Conservation (phyloP, 345 rosid species). For the Garcia nutans region DNA sequence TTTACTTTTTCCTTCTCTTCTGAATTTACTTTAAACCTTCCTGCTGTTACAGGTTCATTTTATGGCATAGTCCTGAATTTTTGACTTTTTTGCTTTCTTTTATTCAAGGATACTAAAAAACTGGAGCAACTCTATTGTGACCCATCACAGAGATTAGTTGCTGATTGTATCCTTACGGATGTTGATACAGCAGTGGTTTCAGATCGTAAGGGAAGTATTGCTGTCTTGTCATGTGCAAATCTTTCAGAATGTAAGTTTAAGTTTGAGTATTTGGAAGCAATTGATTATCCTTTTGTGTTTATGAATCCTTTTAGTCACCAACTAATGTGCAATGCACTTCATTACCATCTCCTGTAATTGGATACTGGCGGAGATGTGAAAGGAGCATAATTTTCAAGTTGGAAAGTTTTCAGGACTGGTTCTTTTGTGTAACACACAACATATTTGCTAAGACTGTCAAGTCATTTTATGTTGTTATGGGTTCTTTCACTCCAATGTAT, state of each 20-base stretch:
- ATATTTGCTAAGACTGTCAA: neutral
- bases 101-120: conserved; percentile 67
- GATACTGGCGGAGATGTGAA: neutral
- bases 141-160: conserved; percentile 95
- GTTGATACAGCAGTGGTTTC: conserved; percentile 85
- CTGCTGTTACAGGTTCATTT: neutral
- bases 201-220: conserved; percentile 94
- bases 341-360: neutral
- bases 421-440: neutral
- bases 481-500: neutral
- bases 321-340: neutral
- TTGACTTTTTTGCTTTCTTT: conserved; percentile 8
- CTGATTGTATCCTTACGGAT: conserved; percentile 85
- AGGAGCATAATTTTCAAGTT: neutral
- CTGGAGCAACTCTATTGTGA: conserved; percentile 84
- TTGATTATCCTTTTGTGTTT: neutral
- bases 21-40: neutral
- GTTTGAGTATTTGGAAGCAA: neutral
- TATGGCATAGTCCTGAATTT: conserved; percentile 18
- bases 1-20: neutral
- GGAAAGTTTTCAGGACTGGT: neutral
- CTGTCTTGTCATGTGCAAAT: conserved; percentile 76
- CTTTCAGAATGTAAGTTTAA: conserved; percentile 51
- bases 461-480: neutral
- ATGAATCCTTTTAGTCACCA: neutral